Evolutionary conservation across 2,329 filamentous ascomycete genomes (phyloP), one percentile per base, ranked within the genome.

Genomic region (Aspergillus novoparasiticus): DNA sequence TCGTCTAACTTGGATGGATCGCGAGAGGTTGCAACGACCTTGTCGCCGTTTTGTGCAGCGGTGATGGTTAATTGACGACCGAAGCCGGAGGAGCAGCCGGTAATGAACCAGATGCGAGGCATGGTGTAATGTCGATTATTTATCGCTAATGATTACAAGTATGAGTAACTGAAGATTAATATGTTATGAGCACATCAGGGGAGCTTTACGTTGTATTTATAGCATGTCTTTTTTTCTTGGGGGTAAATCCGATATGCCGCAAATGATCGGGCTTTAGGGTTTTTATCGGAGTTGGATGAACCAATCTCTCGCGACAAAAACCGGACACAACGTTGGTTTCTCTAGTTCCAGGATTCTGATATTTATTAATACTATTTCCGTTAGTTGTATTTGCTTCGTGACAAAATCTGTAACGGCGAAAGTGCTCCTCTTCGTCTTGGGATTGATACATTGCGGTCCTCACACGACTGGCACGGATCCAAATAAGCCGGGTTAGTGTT

Each of bases 1-100:
- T 60, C 54, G 14, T 50, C 8, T 8, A 59, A 55, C 28, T 64
- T 66, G 50, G 48, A 77, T 28, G 76, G 76, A 5, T 69, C 57
- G 46, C 84, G 81, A 2, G 84, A 81, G 0, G 82, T 83, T 2
- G 84, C 84, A 36, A 86, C 73, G 62, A 85, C 84, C 0, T 71
- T 78, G 69, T 86, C 81, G 30, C 82, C 81, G 34, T 78, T 77
- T 2, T 73, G 69, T 19, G 86, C 75, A 1, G 83, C 80, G 10
- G 76, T 67, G 54, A 78, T 69, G 46, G 80, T 80, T n/a, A 86
- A 80, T 11, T 77, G 73, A 8, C 75, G 75, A 6, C 85, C 84
- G 61, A 87, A 82, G 57, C 85, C 84, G 26, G 80, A 83, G 26
- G 82, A 84, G 50, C 78, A 80, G 32, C 83, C 85, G 12, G 80